These are phyloP conservation scores for Sclerotinia glacialis DNA, from an alignment of 2,329 filamentous ascomycete genomes.

Conservation along the genomic window DNA sequence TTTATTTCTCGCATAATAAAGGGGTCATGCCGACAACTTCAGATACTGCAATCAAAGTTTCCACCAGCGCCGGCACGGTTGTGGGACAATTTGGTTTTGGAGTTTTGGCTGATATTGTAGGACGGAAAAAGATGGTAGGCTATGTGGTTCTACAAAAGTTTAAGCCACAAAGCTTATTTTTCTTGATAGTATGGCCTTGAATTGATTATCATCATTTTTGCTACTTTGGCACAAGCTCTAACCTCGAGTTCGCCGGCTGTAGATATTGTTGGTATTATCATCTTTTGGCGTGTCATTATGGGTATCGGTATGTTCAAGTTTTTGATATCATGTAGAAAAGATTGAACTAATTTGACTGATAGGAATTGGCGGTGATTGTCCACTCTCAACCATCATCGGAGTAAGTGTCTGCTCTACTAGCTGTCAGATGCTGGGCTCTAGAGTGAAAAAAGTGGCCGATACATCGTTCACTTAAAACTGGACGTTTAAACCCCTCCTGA, in stretches of 20 bases:
- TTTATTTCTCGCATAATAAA: slow-evolving; percentile 28
- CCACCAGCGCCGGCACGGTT: slow-evolving; percentile 78
- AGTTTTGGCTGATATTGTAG: slow-evolving; percentile 70
- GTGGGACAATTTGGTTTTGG: slow-evolving; percentile 79
- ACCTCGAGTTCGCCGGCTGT: slow-evolving; percentile 60
- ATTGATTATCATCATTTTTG: slow-evolving; percentile 74
- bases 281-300: slow-evolving; percentile 83
- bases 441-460: background rate
- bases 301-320: slow-evolving; percentile 33
- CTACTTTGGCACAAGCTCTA: slow-evolving; percentile 68
- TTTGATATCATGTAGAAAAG: background rate
- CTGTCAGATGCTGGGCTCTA: background rate
- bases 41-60: slow-evolving; percentile 80
- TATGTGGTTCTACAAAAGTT: background rate
- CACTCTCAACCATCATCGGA: slow-evolving; percentile 79
- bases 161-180: background rate
- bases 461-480: background rate
- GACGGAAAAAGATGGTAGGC: slow-evolving; percentile 66
- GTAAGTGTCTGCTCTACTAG: slow-evolving; percentile 15
- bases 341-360: slow-evolving; percentile 43
- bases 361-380: slow-evolving; percentile 76
- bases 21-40: slow-evolving; percentile 62
- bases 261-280: slow-evolving; percentile 61
- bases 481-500: background rate
- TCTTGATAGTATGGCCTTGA: slow-evolving; percentile 63